A percentile compares a stretch with the other conserved stretches of the same genome.
Evolutionary conservation across 371 early-diverging fungal genomes (phyloP).

Genomic region (Haplosporangium sp.): DNA sequence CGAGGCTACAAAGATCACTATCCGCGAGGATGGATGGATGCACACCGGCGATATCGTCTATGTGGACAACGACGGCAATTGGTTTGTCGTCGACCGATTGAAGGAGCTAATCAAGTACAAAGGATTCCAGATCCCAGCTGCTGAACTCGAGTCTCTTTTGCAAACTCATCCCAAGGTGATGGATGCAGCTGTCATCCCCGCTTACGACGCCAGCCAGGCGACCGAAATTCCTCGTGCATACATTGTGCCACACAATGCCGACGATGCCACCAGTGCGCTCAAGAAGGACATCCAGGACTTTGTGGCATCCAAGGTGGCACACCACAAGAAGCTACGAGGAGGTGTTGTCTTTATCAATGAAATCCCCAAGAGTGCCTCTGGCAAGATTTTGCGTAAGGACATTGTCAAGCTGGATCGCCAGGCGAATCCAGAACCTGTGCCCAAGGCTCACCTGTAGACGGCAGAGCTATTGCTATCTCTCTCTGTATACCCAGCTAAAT

Average conservation of each 20-base stretch:
- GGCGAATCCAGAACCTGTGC: neutral
- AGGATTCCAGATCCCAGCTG: constrained; percentile 85
- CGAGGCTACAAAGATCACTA: constrained; percentile 74
- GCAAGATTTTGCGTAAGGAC: constrained; percentile 80
- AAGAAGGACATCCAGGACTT: constrained; percentile 67
- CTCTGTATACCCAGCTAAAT: neutral
- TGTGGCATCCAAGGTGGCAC: constrained; percentile 72
- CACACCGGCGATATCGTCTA: constrained; percentile 88
- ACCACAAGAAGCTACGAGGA: constrained; percentile 83
- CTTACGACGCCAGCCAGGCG: constrained; percentile 66
- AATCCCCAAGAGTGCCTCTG: constrained; percentile 84
- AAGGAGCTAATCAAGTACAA: constrained; percentile 86
- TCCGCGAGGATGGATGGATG: constrained; percentile 78
- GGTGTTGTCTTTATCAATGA: constrained; percentile 76
- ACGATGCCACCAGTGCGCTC: constrained; percentile 49
- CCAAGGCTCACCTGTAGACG: constrained; percentile 23
- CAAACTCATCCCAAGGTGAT: constrained; percentile 74
- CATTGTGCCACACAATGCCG: constrained; percentile 65
- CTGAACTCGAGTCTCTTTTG: constrained; percentile 87
- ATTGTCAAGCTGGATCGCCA: constrained; percentile 59
- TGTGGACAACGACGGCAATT: constrained; percentile 66
- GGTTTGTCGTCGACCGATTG: constrained; percentile 75
- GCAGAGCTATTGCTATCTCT: neutral
- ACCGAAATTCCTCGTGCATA: constrained; percentile 89
- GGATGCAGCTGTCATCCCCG: constrained; percentile 83